Evolutionary conservation across 2,329 filamentous ascomycete genomes (phyloP).

Genomic region (Clarireedia paspali): DNA sequence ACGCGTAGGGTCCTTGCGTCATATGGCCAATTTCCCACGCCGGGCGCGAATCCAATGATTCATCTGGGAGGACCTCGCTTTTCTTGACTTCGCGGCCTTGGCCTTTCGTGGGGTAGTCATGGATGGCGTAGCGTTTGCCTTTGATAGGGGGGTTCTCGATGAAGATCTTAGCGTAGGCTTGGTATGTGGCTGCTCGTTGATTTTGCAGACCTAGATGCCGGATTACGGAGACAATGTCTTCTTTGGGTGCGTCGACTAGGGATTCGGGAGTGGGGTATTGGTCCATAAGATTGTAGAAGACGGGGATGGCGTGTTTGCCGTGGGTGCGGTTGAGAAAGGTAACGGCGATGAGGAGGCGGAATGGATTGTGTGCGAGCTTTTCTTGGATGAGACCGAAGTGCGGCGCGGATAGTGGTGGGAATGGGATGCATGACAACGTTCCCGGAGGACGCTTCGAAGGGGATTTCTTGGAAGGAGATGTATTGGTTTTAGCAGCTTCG

Average conservation of each 20-base stretch:
- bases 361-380: conserved; percentile 64
- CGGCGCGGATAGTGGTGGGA: conserved; percentile 56
- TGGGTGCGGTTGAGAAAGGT: conserved; percentile 80
- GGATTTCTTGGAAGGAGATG: neutral
- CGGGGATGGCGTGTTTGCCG: conserved; percentile 66
- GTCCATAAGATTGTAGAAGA: conserved; percentile 61
- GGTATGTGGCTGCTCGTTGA: conserved; percentile 58
- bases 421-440: conserved; percentile 47
- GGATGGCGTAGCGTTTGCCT: conserved; percentile 47
- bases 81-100: conserved; percentile 41
- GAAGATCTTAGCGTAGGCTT: conserved; percentile 65
- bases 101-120: conserved; percentile 44
- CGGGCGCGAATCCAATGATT: conserved; percentile 22
- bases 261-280: conserved; percentile 58
- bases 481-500: neutral
- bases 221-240: conserved; percentile 56
- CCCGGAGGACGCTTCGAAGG: conserved; percentile 19
- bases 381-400: conserved; percentile 81
- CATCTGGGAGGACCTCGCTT: conserved; percentile 40
- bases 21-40: conserved; percentile 82
- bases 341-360: conserved; percentile 72
- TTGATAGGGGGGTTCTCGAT: conserved; percentile 48
- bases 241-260: conserved; percentile 49
- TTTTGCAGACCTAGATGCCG: conserved; percentile 63
- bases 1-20: conserved; percentile 72